A percentile compares a stretch with the other conserved stretches of the same genome.
Conservation (phyloP, 139 green algal genomes). For the Eudorina sp. region DNA sequence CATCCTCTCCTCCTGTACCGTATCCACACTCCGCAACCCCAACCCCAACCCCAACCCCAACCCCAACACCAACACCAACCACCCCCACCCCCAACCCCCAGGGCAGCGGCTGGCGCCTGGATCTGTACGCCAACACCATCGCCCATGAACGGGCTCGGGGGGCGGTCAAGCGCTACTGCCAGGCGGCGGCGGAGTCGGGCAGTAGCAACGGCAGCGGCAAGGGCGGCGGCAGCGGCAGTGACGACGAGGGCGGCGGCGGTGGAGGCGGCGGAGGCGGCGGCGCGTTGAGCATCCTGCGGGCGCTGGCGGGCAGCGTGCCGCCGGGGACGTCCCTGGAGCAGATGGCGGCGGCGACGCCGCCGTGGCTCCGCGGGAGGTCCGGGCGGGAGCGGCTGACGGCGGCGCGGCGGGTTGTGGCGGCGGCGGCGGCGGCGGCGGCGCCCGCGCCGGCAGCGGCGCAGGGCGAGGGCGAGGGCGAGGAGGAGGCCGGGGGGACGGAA, state of each 20-base stretch:
- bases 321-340: constrained; percentile 12
- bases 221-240: constrained; percentile 1
- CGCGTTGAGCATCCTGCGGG: neutral
- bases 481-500: neutral
- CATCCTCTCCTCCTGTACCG: no score
- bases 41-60: no score
- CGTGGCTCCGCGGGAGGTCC: constrained; percentile 29
- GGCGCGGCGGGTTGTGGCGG: constrained; percentile 23
- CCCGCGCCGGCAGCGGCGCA: neutral
- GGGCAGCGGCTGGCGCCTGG: constrained; percentile 66
- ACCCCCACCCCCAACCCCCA: no score
- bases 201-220: neutral
- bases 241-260: neutral
- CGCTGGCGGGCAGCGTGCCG: constrained; percentile 13
- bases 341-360: constrained; percentile 20
- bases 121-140: constrained; percentile 67
- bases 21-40: no score
- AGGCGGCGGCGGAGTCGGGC: constrained; percentile 17
- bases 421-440: neutral
- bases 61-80: no score
- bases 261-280: neutral
- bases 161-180: constrained; percentile 55
- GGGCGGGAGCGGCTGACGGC: constrained; percentile 42
- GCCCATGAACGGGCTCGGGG: constrained; percentile 58
- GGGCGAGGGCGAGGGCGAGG: no score